A percentile compares a stretch with the other conserved stretches of the same genome.
Conservation (phyloP, 2,329 filamentous ascomycete genomes). For the Ceratocystis albifundus region DNA sequence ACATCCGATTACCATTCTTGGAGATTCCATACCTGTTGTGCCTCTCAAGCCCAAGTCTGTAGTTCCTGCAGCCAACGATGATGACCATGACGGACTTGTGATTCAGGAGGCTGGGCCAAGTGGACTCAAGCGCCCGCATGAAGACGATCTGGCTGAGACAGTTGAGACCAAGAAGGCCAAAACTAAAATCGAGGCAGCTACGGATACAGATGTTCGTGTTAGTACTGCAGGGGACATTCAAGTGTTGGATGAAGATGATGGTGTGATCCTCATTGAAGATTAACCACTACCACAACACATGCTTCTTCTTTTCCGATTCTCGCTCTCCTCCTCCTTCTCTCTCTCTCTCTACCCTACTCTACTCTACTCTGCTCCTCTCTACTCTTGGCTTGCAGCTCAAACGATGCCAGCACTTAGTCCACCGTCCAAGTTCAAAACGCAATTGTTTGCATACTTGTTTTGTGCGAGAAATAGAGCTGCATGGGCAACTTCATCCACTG, state of each 20-base stretch:
- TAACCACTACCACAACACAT: conserved; percentile 12
- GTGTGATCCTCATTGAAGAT: conserved; percentile 39
- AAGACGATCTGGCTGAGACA: conserved; percentile 25
- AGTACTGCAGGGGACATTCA: conserved; percentile 25
- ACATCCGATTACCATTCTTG: not conserved
- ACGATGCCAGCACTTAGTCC: conserved; percentile 58
- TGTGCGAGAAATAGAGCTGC: conserved; percentile 65
- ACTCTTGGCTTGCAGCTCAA: not conserved
- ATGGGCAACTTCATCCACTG: conserved; percentile 62
- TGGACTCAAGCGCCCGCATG: conserved; percentile 36
- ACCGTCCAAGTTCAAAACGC: conserved; percentile 73
- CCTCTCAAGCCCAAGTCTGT: conserved; percentile 41
- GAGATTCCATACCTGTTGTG: conserved; percentile 34
- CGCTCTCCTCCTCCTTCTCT: not conserved
- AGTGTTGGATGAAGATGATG: conserved; percentile 28
- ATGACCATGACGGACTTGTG: conserved; percentile 31
- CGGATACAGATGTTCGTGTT: not conserved
- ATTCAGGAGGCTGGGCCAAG: not conserved
- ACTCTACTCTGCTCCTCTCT: not conserved
- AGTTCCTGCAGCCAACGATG: conserved; percentile 30
- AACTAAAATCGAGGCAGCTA: conserved; percentile 23
- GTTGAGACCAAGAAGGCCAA: conserved; percentile 42
- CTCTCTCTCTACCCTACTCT: not conserved
- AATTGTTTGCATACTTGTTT: conserved; percentile 79
- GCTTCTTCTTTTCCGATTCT: not conserved